These are phyloP conservation scores for Thalassiosira livingstoniorum DNA, from an alignment of 352 stramenopile genomes.

Conservation along the genomic window DNA sequence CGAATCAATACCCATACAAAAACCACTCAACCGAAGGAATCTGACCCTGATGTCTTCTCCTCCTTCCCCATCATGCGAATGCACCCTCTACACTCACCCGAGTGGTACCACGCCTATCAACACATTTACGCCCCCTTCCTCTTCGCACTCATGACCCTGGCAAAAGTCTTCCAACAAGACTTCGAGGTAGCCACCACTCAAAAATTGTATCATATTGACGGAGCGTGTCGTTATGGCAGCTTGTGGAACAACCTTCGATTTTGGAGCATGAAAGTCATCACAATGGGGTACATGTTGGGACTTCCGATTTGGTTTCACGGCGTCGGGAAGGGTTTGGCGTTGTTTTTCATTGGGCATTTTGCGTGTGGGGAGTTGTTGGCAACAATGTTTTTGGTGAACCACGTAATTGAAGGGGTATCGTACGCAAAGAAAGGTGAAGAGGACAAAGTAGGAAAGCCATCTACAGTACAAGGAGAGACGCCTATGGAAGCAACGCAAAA, in stretches of 20 bases:
- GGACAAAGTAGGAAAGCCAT: conserved; percentile 30
- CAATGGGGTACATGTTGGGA: conserved; percentile 91
- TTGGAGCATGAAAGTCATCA: conserved; percentile 89
- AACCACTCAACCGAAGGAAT: conserved; percentile 74
- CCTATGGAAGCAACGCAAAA: conserved; percentile 55
- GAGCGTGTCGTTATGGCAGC: conserved; percentile 81
- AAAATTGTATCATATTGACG: conserved; percentile 91
- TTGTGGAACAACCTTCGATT: conserved; percentile 79
- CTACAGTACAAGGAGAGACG: conserved; percentile 45
- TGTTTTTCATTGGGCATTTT: conserved; percentile 91
- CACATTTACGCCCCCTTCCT: conserved; percentile 92
- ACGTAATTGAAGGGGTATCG: conserved; percentile 71
- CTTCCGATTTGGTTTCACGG: conserved; percentile 88
- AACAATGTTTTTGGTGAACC: conserved; percentile 92
- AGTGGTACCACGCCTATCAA: conserved; percentile 93
- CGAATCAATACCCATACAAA: too few species aligned
- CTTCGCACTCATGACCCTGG: conserved; percentile 92
- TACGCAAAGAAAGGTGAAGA: conserved; percentile 49
- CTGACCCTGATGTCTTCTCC: conserved; percentile 90
- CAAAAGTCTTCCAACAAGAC: conserved; percentile 92
- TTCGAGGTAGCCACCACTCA: conserved; percentile 89
- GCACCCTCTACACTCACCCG: conserved; percentile 74
- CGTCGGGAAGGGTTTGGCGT: conserved; percentile 83
- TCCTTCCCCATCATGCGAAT: conserved; percentile 89
- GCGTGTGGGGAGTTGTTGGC: conserved; percentile 92